phyloP scores from a whole-genome alignment of 495 filamentous ascomycete genomes.

The Venustampulla echinocandica region DNA sequence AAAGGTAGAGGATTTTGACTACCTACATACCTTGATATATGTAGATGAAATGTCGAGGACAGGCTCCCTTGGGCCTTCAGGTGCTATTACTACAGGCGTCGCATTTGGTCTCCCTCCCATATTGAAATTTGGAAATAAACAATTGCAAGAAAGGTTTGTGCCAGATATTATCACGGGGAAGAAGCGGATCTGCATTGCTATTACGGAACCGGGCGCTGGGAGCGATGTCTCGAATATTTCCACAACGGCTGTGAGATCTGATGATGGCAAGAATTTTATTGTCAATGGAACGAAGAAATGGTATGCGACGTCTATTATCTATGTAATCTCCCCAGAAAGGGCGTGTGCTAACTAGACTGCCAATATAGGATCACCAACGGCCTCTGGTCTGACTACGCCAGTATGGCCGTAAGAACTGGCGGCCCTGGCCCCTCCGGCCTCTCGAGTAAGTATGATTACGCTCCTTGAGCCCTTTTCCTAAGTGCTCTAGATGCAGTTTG shows the following conservation, averaged over 20 bases:
- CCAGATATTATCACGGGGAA: constrained; percentile 58
- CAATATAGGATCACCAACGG: constrained; percentile 55
- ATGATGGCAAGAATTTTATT: constrained; percentile 58
- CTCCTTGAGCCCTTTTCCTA: too few species aligned
- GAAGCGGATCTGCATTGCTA: constrained; percentile 64
- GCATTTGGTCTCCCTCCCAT: constrained; percentile 65
- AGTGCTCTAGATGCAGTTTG: too few species aligned
- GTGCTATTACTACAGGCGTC: constrained; percentile 56
- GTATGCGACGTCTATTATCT: constrained; percentile 26
- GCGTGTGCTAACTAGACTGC: constrained; percentile 24
- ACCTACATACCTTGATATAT: constrained; percentile 61
- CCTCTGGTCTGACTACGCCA: constrained; percentile 62
- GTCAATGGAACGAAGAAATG: constrained; percentile 77
- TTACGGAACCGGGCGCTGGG: constrained; percentile 67
- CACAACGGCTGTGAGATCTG: constrained; percentile 55
- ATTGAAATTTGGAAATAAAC: constrained; percentile 52
- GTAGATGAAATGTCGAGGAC: constrained; percentile 59
- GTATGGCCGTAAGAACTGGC: constrained; percentile 74
- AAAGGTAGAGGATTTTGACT: constrained; percentile 67
- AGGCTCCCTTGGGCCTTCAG: constrained; percentile 51
- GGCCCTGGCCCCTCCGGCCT: constrained; percentile 52
- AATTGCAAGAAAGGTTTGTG: constrained; percentile 54
- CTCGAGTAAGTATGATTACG: too few species aligned
- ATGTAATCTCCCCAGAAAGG: not conserved
- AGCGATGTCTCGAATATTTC: constrained; percentile 63